These are phyloP conservation scores for Neoboletus brunneissimus DNA, from an alignment of 768 basidiomycete species.

Conservation along the genomic window DNA sequence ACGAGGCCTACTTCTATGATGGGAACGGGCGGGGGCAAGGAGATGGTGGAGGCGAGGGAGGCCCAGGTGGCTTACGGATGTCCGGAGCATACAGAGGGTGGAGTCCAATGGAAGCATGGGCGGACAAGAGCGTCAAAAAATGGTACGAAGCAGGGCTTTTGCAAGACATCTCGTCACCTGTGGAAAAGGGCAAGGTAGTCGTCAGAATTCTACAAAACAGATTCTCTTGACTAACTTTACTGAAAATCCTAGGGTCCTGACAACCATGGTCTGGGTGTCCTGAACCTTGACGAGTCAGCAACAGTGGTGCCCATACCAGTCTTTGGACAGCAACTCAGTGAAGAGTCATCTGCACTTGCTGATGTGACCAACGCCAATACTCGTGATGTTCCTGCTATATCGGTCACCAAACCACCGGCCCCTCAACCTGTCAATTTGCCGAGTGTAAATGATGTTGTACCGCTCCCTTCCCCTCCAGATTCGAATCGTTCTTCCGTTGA, in stretches of 20 bases:
- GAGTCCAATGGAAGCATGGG: constrained; percentile 92
- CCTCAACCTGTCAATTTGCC: constrained; percentile 71
- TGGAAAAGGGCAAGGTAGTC: constrained; percentile 50
- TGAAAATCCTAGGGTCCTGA: constrained; percentile 38
- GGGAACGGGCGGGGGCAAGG: constrained; percentile 75
- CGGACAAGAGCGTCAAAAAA: constrained; percentile 79
- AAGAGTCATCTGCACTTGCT: constrained; percentile 21
- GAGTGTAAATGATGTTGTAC: constrained; percentile 55
- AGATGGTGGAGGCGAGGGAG: constrained; percentile 74
- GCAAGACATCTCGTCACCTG: constrained; percentile 41
- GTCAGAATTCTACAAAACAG: not conserved
- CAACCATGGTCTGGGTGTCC: constrained; percentile 43
- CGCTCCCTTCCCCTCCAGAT: constrained; percentile 43
- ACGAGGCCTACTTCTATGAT: constrained; percentile 84
- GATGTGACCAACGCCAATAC: constrained; percentile 23
- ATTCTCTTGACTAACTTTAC: constrained; percentile 16
- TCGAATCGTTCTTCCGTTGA: constrained; percentile 40
- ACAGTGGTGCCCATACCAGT: constrained; percentile 65
- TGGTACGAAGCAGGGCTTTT: constrained; percentile 84
- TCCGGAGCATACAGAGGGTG: constrained; percentile 88
- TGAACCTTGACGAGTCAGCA: constrained; percentile 42
- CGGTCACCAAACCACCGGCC: constrained; percentile 67
- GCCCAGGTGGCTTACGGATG: constrained; percentile 67
- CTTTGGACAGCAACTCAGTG: constrained; percentile 35
- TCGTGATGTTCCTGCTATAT: constrained; percentile 48